Conservation (phyloP, 1,139 yeast genomes). For the Candida tunisiensis region DNA sequence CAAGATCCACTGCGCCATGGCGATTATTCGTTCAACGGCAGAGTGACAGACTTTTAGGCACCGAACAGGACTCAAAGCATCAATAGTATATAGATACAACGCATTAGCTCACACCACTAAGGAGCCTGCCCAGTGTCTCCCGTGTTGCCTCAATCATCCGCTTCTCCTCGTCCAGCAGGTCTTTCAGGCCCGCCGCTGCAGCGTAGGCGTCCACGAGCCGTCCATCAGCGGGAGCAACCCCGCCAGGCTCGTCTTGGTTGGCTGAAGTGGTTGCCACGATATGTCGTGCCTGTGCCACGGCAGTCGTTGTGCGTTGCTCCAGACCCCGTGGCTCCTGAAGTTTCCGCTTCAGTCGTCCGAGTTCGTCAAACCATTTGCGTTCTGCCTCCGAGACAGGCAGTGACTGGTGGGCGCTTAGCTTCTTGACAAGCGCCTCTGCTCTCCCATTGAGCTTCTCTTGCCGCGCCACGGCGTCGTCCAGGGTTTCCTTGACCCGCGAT, state of each 20-base stretch:
- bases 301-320: constrained; percentile 8
- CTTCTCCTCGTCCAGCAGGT: no score
- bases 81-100: no score
- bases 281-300: constrained; percentile 5
- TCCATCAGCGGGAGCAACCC: no score
- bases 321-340: constrained; percentile 7
- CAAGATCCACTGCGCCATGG: constrained; percentile 91
- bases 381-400: constrained; percentile 24
- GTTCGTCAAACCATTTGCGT: constrained; percentile 27
- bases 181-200: no score
- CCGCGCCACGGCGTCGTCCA: constrained; percentile 10
- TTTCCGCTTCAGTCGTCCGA: constrained; percentile 14
- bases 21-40: constrained; percentile 90
- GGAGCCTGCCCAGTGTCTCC: no score
- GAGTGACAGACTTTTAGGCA: constrained; percentile 77
- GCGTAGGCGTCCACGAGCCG: no score
- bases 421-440: constrained; percentile 14
- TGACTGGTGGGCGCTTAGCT: constrained; percentile 12
- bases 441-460: constrained; percentile 20
- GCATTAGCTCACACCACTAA: no score
- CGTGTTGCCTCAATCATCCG: no score
- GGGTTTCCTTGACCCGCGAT: constrained; percentile 3
- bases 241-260: no score
- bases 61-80: neutral
- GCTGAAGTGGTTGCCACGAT: no score